Evolutionary conservation across 352 stramenopile species (phyloP).

Genomic region (Phytophthora brassicae): DNA sequence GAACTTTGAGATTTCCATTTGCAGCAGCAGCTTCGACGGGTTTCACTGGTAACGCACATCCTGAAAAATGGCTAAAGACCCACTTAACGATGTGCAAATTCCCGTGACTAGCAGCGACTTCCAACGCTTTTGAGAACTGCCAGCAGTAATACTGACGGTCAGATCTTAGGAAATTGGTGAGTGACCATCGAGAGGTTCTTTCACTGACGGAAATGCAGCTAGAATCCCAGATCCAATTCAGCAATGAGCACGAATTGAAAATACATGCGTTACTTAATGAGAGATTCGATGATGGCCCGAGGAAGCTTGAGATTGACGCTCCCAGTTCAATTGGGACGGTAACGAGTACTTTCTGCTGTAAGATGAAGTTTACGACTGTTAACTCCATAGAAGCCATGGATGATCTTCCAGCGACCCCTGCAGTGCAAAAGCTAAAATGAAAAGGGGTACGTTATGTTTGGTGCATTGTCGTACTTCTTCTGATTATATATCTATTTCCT

Average conservation of each 20-base stretch:
- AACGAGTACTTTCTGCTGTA: neutral
- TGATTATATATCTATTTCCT: no score
- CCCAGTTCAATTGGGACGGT: neutral
- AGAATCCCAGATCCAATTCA: conserved; percentile 8
- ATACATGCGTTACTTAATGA: neutral
- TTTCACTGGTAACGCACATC: neutral
- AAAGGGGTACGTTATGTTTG: neutral
- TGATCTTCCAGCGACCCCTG: neutral
- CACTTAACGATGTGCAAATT: neutral
- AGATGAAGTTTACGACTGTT: neutral
- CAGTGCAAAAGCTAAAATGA: neutral
- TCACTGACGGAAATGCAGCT: neutral
- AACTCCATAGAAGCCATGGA: neutral
- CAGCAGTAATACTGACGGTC: neutral
- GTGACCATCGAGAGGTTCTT: neutral
- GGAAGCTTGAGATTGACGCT: conserved; percentile 2
- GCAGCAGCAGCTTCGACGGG: neutral
- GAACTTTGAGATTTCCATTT: neutral
- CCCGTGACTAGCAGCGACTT: neutral
- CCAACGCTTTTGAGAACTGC: neutral
- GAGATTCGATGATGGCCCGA: neutral
- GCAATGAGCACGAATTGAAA: neutral
- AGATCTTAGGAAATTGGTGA: conserved; percentile 2
- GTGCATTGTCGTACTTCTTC: neutral
- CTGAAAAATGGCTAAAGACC: neutral